Evolutionary conservation across 2,329 filamentous ascomycete species (phyloP), one percentile per base, ranked within the genome.

Genomic region (Diaporthe citrichinensis): DNA sequence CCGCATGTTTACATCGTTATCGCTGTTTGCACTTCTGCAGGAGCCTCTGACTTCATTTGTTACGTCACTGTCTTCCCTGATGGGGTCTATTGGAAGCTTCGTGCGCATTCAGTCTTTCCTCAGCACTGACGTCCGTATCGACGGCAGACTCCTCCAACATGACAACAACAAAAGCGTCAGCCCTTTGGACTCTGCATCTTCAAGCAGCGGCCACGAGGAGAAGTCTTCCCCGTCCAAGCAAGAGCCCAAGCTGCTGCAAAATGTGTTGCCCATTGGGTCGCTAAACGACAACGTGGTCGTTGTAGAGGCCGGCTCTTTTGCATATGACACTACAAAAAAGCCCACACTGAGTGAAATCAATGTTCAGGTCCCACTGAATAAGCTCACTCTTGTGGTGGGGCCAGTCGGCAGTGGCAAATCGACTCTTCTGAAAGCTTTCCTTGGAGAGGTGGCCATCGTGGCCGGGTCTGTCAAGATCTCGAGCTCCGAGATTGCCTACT

Each of bases 361-460:
- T 25, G 8, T 71, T 36, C 25, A 71, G 1, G n/a, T 46, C 4
- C 49, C 25, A n/a, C 36, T n/a, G 49, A 28, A 28, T 4, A 71
- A 44, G 36, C 49, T 53, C n/a, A 55, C 67, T 31, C 25, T 71
- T 15, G 71, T 74, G 23, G 55, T 71, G 20, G 80, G 80, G 5
- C 78, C 80, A 25, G 79, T 81, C 23, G 80, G 72, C 9, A 76
- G 76, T 8, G 80, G 80, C 9, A 81, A 81, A 61, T 78, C 79
- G 8, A 79, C 78, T 2, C 68, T 81, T 8, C 59, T 81, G 31
- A 72, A 74, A 25, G 76, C 73, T 8, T 25, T 81, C 8, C 55
- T 80, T 1, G 78, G 79, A 15, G 80, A 81, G 34, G 74, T 75
- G 4, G 68, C 62, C 1, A 9, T 73, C 14, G 34, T 28, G 12